Evolutionary conservation across 441 rosid species (phyloP).

Genomic region (Omphalea diandra): DNA sequence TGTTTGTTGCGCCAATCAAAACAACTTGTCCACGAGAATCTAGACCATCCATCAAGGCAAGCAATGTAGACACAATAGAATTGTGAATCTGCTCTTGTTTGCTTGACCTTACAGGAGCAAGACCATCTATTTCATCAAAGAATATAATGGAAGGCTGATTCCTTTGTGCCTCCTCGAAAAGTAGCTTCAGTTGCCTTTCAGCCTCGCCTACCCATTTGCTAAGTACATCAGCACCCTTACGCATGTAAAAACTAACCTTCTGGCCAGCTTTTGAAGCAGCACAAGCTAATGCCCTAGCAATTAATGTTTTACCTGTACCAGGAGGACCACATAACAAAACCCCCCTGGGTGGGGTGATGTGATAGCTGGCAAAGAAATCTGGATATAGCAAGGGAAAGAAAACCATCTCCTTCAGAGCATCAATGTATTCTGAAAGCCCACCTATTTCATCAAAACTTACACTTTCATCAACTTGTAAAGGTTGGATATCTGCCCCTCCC

Average conservation of each 20-base stretch:
- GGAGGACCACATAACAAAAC: constrained; percentile 99
- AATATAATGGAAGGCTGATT: constrained; percentile 99
- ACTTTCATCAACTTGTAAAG: constrained; percentile 91
- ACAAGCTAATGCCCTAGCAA: constrained; percentile 99
- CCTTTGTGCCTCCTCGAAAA: constrained; percentile 97
- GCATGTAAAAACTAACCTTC: constrained; percentile 99
- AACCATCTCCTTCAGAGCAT: constrained; percentile 99
- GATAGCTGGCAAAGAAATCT: constrained; percentile 95
- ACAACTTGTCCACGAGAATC: constrained; percentile 99
- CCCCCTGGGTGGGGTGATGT: constrained; percentile 98
- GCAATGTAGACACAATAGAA: constrained; percentile 97
- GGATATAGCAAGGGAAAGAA: constrained; percentile 97
- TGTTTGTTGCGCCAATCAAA: constrained; percentile 99
- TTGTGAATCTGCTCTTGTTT: constrained; percentile 99
- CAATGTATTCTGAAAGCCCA: constrained; percentile 90
- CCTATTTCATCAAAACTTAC: constrained; percentile 97
- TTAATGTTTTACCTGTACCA: constrained; percentile 98
- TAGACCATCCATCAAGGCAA: constrained; percentile 99
- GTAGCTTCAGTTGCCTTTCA: constrained; percentile 94
- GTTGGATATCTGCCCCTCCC: constrained; percentile 99
- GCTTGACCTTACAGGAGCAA: constrained; percentile 99
- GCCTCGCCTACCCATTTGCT: constrained; percentile 99
- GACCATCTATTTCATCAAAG: constrained; percentile 99
- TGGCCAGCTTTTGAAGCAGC: constrained; percentile 99
- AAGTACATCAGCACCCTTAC: constrained; percentile 99